Percentiles rank a stretch among this genome's conserved stretches.
These are phyloP conservation scores for Pterocarpus santalinus DNA, from an alignment of 306 rosid genomes.

Conservation along the genomic window DNA sequence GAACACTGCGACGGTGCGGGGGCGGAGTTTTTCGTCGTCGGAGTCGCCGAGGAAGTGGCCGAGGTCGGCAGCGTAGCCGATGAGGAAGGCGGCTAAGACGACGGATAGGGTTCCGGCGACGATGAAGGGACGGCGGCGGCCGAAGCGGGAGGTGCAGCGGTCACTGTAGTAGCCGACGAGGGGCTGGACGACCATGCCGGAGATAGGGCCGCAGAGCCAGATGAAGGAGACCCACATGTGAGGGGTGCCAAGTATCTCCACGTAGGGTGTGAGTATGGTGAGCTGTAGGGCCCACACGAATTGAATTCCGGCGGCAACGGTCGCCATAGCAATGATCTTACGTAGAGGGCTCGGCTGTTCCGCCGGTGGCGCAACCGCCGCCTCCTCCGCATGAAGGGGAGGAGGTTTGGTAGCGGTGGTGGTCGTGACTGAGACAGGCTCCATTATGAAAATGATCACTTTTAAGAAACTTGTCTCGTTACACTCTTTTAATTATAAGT, in stretches of 20 bases:
- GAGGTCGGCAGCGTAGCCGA: constrained; percentile 73
- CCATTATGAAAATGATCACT: not conserved
- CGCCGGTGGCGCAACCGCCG: not conserved
- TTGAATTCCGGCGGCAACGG: constrained; percentile 70
- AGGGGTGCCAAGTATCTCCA: constrained; percentile 69
- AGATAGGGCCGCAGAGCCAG: constrained; percentile 81
- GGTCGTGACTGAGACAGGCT: not conserved
- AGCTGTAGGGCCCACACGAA: constrained; percentile 84
- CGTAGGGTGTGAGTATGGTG: constrained; percentile 69
- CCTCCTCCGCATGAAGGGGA: constrained; percentile 39
- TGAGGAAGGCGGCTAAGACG: constrained; percentile 60
- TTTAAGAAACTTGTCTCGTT: no score
- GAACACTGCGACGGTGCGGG: constrained; percentile 56
- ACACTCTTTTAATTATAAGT: no score
- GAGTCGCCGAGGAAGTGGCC: constrained; percentile 59
- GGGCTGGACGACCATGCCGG: constrained; percentile 76
- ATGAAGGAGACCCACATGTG: constrained; percentile 70
- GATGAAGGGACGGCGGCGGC: constrained; percentile 77
- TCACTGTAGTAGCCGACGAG: constrained; percentile 72
- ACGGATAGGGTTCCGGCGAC: constrained; percentile 53
- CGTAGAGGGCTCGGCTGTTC: constrained; percentile 30
- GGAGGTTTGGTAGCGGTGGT: not conserved
- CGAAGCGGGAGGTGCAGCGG: constrained; percentile 69
- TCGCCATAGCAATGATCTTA: constrained; percentile 56
- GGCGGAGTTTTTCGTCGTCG: constrained; percentile 2